Evolutionary conservation across 2,329 filamentous ascomycete species (phyloP), one percentile per base, ranked within the genome.

Genomic region (Calonectria montana): DNA sequence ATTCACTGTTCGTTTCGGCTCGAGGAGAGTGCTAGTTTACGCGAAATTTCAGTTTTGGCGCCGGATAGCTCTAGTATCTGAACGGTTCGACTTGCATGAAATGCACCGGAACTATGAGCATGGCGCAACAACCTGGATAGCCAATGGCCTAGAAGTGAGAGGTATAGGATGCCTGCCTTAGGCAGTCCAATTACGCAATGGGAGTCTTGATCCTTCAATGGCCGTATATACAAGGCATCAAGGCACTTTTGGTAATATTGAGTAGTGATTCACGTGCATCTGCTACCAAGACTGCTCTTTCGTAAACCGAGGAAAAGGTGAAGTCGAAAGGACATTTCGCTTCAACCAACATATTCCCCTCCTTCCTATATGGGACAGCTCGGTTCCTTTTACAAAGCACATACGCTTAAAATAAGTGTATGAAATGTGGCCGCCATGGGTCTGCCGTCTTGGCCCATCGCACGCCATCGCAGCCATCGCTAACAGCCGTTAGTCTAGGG

Each of bases 391-490:
- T 39, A 57, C 37, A 25, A 13, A 23, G 21, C 25, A 25, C 31
- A 62, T 27, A 47, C 37, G 53, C 41, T 66, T 45, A 18, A 69
- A 70, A 63, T 66, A 66, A 45, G 53, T 35, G 53, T 25, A 31
- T 13, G 21, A 59, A 39, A 43, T 53, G 41, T 23, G 27, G 31
- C 43, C 9, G 45, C 35, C 55, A 35, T 48, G 63, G 47, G 57
- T 37, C 16, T 37, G 29, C 23, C 37, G 61, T 21, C 61, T 69
- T 65, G 67, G 67, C 50, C 37, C 39, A 35, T 69, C 67, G 69
- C 69, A 71, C 69, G 69, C 65, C 64, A 71, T 71, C 41, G 37
- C 69, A 39, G 63, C 69, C 69, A 71, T 55, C 57, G 39, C 64
- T 65, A 66, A 57, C 47, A 67, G 27, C 69, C 69, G 69, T 71